Conservation (phyloP, 352 stramenopile genomes). For the Phytophthora hybrid region DNA sequence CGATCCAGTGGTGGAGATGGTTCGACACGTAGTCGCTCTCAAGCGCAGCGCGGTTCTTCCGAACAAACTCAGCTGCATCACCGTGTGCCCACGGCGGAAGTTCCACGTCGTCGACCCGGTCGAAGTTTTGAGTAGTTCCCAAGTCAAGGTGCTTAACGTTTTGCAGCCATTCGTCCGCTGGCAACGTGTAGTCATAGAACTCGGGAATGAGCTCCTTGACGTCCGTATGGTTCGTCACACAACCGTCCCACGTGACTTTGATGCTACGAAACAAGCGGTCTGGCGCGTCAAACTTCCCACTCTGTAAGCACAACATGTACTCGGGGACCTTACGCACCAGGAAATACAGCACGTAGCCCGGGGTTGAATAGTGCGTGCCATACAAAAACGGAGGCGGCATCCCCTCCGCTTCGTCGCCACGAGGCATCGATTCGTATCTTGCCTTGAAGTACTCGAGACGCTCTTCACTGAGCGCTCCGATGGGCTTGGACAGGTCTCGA, state of each 20-base stretch:
- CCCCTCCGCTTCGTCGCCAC: conserved; percentile 76
- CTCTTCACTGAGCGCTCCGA: conserved; percentile 93
- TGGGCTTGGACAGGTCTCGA: conserved; percentile 93
- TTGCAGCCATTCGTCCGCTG: conserved; percentile 91
- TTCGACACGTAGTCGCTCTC: conserved; percentile 97
- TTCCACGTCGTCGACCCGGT: conserved; percentile 91
- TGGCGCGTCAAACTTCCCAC: conserved; percentile 98
- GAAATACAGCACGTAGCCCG: conserved; percentile 98
- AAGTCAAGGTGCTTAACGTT: conserved; percentile 98
- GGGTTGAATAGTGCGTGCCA: conserved; percentile 94
- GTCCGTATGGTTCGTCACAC: conserved; percentile 90
- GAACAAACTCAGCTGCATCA: conserved; percentile 91
- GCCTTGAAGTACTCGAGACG: conserved; percentile 90
- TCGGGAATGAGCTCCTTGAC: conserved; percentile 99
- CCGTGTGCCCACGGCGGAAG: conserved; percentile 95
- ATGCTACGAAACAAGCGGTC: conserved; percentile 98
- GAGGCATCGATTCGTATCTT: conserved; percentile 91
- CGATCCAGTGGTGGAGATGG: conserved; percentile 98
- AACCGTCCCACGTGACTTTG: conserved; percentile 91
- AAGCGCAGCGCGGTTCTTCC: conserved; percentile 94
- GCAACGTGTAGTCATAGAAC: conserved; percentile 94
- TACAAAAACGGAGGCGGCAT: conserved; percentile 97
- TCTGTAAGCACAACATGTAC: conserved; percentile 97
- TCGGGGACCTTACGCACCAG: conserved; percentile 96
- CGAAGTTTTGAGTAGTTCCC: conserved; percentile 89